Conservation (phyloP, 768 basidiomycete species). For the Obba rivulosa region DNA sequence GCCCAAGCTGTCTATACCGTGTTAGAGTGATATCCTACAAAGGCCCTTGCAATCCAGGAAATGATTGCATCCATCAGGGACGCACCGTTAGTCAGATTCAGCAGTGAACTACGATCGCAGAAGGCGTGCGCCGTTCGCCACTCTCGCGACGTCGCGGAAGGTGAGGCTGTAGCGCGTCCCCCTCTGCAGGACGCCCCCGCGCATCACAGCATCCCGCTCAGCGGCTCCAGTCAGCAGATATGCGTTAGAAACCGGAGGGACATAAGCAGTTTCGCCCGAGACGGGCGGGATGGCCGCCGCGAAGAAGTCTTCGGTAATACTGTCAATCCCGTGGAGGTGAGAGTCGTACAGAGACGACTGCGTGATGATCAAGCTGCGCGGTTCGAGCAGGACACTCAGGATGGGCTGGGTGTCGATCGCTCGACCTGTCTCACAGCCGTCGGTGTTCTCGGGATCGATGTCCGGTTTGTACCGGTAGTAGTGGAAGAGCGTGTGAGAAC, state of each 20-base stretch:
- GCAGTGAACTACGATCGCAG: conserved; percentile 16
- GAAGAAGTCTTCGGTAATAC: conserved; percentile 42
- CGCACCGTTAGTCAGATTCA: background rate
- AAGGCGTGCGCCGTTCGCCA: conserved; percentile 30
- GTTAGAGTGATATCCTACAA: too few relatives aligned
- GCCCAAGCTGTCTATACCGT: too few relatives aligned
- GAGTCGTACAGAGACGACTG: conserved; percentile 59
- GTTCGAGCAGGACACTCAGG: conserved; percentile 74
- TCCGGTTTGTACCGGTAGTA: conserved; percentile 60
- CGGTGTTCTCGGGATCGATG: conserved; percentile 1
- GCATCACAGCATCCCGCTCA: conserved; percentile 32
- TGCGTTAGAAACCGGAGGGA: conserved; percentile 51
- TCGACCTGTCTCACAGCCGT: conserved; percentile 32
- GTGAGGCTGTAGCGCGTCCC: conserved; percentile 75
- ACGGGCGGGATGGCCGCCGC: conserved; percentile 27
- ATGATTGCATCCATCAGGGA: too few relatives aligned
- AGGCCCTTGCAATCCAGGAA: too few relatives aligned
- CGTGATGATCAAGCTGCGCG: conserved; percentile 81
- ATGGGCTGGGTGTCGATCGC: conserved; percentile 61
- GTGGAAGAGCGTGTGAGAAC: conserved; percentile 78
- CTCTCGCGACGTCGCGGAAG: conserved; percentile 75
- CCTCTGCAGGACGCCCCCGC: conserved; percentile 52
- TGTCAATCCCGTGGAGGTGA: conserved; percentile 80
- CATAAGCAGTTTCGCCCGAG: conserved; percentile 20
- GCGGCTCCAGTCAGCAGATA: conserved; percentile 39